A percentile compares a stretch with the other conserved stretches of the same genome.
phyloP scores from a whole-genome alignment of 176 grass and related monocot genomes.

The Raddia guianensis region DNA sequence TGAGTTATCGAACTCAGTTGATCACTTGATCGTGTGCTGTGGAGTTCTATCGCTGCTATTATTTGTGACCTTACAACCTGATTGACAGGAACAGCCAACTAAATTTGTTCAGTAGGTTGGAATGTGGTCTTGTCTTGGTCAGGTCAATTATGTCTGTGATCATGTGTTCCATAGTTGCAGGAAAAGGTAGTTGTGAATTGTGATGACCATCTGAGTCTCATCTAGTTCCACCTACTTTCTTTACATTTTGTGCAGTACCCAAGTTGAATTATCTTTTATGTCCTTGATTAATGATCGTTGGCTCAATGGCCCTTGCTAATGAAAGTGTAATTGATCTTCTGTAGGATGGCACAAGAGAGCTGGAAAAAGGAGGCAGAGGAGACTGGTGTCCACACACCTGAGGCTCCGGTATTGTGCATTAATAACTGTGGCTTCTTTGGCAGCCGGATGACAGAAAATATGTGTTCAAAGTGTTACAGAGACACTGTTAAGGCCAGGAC shows the following conservation, averaged over 20 bases:
- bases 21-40: background rate
- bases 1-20: background rate
- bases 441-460: constrained; percentile 52
- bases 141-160: constrained; percentile 1
- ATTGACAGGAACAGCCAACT: background rate
- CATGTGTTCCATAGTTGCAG: background rate
- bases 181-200: background rate
- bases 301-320: background rate
- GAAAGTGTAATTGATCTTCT: background rate
- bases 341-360: constrained; percentile 60
- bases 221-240: background rate
- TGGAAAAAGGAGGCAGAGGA: constrained; percentile 57
- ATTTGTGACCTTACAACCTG: constrained; percentile 21
- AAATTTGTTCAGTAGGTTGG: background rate
- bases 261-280: background rate
- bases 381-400: constrained; percentile 50
- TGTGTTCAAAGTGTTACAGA: constrained; percentile 70
- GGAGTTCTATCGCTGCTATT: background rate
- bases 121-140: background rate
- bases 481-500: constrained; percentile 44
- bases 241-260: background rate
- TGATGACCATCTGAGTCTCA: constrained; percentile 24
- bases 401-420: constrained; percentile 55
- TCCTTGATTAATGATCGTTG: background rate
- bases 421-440: constrained; percentile 79